These are phyloP conservation scores for Elongisporangium undulatum DNA, from an alignment of 352 stramenopile genomes.

Conservation along the genomic window DNA sequence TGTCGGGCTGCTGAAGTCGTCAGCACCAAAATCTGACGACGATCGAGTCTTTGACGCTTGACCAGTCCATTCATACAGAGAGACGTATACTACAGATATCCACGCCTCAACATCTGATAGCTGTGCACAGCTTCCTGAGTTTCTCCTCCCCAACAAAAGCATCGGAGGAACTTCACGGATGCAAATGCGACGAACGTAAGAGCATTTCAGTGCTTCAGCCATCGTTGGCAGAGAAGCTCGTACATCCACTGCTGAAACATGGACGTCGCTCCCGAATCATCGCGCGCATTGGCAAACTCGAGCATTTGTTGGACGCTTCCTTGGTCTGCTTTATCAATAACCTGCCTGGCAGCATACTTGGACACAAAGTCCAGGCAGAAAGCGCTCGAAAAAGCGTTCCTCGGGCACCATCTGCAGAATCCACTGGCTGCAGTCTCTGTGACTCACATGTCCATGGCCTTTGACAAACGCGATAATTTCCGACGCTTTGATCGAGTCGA, in stretches of 20 bases:
- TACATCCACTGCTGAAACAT: slow-evolving; percentile 10
- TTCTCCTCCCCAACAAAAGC: no score
- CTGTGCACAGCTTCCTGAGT: no score
- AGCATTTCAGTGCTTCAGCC: slow-evolving; percentile 2
- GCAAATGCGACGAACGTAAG: not conserved
- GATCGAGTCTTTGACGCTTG: no score
- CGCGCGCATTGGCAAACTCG: slow-evolving; percentile 9
- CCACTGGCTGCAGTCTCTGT: not conserved
- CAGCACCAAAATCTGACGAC: no score
- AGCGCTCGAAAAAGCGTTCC: not conserved
- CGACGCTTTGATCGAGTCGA: not conserved
- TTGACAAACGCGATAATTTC: not conserved
- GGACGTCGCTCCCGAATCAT: slow-evolving; percentile 12
- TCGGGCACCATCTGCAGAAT: not conserved
- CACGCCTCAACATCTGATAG: no score
- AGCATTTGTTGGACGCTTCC: slow-evolving; percentile 6
- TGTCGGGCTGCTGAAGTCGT: no score
- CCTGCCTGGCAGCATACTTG: not conserved
- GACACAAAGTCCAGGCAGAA: slow-evolving; percentile 1
- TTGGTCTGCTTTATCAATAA: not conserved
- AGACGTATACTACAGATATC: no score
- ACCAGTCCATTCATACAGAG: no score
- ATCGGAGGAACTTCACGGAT: no score
- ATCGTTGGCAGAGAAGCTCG: slow-evolving; percentile 12
- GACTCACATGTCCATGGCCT: not conserved